Conservation (phyloP, 805 yeast species). For the Jamesozyma spencerorum region DNA sequence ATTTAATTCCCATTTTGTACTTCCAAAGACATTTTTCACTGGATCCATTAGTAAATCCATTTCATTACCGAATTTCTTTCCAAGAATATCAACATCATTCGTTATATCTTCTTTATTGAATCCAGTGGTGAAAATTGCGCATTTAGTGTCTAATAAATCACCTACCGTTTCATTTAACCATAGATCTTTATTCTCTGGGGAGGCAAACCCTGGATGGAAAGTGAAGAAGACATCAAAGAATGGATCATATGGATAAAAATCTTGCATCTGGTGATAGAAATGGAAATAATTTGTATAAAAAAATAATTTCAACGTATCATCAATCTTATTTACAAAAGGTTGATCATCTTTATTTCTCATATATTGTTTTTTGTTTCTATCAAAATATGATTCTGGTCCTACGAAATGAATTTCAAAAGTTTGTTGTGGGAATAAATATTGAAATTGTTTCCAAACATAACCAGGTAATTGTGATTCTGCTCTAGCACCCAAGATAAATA, state of each 20-base stretch:
- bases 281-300: constrained; percentile 90
- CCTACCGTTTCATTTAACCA: constrained; percentile 89
- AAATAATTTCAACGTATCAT: constrained; percentile 60
- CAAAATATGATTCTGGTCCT: constrained; percentile 86
- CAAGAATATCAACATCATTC: constrained; percentile 66
- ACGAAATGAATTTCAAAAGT: constrained; percentile 82
- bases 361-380: constrained; percentile 58
- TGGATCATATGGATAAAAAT: constrained; percentile 96
- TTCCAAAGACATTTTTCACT: constrained; percentile 62
- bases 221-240: constrained; percentile 85
- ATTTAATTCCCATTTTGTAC: constrained; percentile 91
- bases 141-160: constrained; percentile 84
- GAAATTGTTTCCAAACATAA: constrained; percentile 91
- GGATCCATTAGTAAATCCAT: constrained; percentile 75
- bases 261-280: constrained; percentile 82
- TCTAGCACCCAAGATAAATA: constrained; percentile 84
- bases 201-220: constrained; percentile 91
- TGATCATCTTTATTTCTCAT: constrained; percentile 38
- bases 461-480: constrained; percentile 91
- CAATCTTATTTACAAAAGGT: constrained; percentile 63
- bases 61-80: constrained; percentile 57
- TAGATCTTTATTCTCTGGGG: constrained; percentile 64
- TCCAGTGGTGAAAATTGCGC: constrained; percentile 86
- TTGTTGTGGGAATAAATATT: constrained; percentile 73
- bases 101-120: constrained; percentile 66